Evolutionary conservation across 75 land plant genomes (phyloP).

Genomic region (Larix kaempferi): DNA sequence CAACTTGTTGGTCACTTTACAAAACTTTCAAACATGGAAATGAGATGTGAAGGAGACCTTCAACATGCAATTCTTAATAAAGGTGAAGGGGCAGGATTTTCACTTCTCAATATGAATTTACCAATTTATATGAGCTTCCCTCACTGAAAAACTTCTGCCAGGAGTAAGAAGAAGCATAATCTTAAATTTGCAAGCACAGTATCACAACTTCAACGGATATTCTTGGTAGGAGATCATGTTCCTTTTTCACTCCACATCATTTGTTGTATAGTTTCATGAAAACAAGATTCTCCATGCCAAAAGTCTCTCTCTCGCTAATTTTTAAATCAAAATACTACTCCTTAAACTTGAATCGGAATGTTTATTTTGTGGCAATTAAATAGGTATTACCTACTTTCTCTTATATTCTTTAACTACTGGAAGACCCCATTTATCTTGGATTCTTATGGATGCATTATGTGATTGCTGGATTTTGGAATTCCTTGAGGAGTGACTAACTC

Average conservation of each 20-base stretch:
- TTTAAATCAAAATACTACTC: too few species aligned
- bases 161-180: slow-evolving; percentile 33
- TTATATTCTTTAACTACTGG: too few species aligned
- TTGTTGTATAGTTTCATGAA: background rate
- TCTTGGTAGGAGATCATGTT: slow-evolving; percentile 53
- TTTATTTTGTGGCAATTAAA: background rate
- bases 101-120: slow-evolving; percentile 70
- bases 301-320: background rate
- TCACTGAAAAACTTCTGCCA: slow-evolving; percentile 50
- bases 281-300: background rate
- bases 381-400: too few species aligned
- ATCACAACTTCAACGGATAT: slow-evolving; percentile 96
- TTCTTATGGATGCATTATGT: background rate
- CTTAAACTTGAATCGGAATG: background rate
- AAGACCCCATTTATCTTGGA: background rate
- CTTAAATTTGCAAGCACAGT: slow-evolving; percentile 72
- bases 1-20: slow-evolving; percentile 3
- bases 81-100: slow-evolving; percentile 52
- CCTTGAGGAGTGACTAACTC: background rate
- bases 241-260: background rate
- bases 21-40: slow-evolving; percentile 11
- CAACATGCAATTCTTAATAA: slow-evolving; percentile 33
- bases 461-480: background rate
- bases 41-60: slow-evolving; percentile 19
- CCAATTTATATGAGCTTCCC: slow-evolving; percentile 96